phyloP scores from a whole-genome alignment of 805 yeast species.

The Candida dendrica region DNA sequence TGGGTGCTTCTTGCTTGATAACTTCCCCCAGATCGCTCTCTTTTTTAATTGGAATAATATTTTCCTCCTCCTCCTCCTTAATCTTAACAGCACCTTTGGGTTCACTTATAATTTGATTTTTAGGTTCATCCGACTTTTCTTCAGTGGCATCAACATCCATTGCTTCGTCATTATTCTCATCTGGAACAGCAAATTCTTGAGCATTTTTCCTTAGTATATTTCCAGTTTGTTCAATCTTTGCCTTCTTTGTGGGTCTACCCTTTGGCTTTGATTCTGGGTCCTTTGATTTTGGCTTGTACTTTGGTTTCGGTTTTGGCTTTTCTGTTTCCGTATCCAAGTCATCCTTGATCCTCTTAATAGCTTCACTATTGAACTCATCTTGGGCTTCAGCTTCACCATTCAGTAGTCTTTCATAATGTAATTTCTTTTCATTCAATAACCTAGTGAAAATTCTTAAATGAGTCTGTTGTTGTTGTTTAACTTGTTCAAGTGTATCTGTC shows the following conservation, averaged over 20 bases:
- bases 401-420: slow-evolving; percentile 7
- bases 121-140: too few relatives aligned
- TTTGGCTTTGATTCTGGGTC: background rate
- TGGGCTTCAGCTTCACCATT: slow-evolving; percentile 13
- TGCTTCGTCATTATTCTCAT: background rate
- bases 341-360: slow-evolving; percentile 4
- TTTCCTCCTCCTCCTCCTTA: background rate
- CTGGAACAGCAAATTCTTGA: background rate
- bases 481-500: slow-evolving; percentile 5
- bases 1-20: too few relatives aligned
- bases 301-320: too few relatives aligned
- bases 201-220: background rate
- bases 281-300: background rate
- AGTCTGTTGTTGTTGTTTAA: slow-evolving; percentile 5
- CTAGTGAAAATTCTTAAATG: slow-evolving; percentile 14
- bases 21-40: too few relatives aligned
- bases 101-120: too few relatives aligned
- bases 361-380: slow-evolving; percentile 14
- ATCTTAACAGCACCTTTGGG: too few relatives aligned
- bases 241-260: background rate
- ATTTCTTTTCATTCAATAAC: slow-evolving; percentile 16
- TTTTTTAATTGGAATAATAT: too few relatives aligned
- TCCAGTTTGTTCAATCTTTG: background rate
- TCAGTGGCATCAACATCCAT: background rate
- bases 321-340: slow-evolving; percentile 1